Conservation (phyloP, 2,329 filamentous ascomycete species). For the Xylariales sp. region DNA sequence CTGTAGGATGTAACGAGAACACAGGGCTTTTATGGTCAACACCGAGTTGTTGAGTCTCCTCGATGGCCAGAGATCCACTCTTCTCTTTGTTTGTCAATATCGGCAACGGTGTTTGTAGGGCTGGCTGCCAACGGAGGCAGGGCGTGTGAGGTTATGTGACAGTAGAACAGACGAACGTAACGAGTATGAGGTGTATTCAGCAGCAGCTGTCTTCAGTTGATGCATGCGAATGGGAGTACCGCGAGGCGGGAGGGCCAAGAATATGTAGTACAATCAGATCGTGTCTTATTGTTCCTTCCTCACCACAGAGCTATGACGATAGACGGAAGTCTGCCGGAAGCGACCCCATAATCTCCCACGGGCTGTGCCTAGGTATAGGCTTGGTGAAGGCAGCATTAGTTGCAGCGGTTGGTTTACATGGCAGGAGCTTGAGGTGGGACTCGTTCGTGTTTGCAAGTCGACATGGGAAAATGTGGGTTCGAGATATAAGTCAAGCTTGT, state of each 20-base stretch:
- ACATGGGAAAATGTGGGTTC: slow-evolving; percentile 3
- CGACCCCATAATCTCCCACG: background rate
- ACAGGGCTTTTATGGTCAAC: slow-evolving; percentile 12
- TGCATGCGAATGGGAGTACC: background rate
- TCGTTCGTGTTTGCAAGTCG: background rate
- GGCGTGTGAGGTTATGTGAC: slow-evolving; percentile 7
- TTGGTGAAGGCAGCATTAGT: background rate
- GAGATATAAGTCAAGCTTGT: too few relatives aligned
- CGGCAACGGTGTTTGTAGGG: slow-evolving; percentile 10
- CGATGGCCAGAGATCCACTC: slow-evolving; percentile 9
- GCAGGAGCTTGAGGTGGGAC: slow-evolving; percentile 1
- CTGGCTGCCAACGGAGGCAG: slow-evolving; percentile 5
- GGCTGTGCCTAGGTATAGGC: background rate
- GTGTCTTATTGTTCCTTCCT: background rate
- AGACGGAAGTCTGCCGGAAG: background rate
- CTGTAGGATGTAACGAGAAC: slow-evolving; percentile 9
- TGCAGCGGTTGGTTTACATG: background rate
- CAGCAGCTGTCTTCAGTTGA: background rate
- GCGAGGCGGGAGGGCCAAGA: slow-evolving; percentile 4
- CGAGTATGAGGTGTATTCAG: background rate
- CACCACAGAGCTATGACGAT: background rate
- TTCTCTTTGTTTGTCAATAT: slow-evolving; percentile 8
- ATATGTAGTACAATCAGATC: slow-evolving; percentile 1
- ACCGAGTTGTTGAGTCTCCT: background rate
- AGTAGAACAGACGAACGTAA: background rate